phyloP scores from a whole-genome alignment of 1,284 basidiomycete genomes.

The Leccinum subrobustum region DNA sequence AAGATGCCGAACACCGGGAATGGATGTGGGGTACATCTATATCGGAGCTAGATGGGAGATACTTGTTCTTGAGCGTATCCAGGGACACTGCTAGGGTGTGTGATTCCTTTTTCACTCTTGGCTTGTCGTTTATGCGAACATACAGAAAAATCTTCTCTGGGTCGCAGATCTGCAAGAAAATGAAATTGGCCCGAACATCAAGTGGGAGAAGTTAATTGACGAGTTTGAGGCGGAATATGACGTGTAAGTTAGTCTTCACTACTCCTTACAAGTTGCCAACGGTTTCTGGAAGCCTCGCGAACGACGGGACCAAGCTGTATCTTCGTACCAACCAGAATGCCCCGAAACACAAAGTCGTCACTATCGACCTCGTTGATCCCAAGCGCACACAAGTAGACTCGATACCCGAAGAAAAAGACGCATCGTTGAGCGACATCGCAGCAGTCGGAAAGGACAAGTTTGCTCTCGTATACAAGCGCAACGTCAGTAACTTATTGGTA shows the following conservation, averaged over 20 bases:
- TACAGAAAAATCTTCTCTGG: conserved; percentile 74
- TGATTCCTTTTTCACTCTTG: neutral
- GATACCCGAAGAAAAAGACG: conserved; percentile 71
- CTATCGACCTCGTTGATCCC: conserved; percentile 60
- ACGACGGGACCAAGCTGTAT: conserved; percentile 66
- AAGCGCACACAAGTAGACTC: conserved; percentile 54
- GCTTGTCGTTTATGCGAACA: neutral
- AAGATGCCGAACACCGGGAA: conserved; percentile 61
- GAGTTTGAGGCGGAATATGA: conserved; percentile 63
- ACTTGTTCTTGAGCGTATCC: conserved; percentile 54
- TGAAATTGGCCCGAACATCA: conserved; percentile 59
- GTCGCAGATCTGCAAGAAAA: conserved; percentile 62
- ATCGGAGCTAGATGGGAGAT: conserved; percentile 63
- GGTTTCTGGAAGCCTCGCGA: conserved; percentile 51
- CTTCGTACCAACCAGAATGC: conserved; percentile 67
- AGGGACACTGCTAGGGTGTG: conserved; percentile 67
- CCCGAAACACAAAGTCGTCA: conserved; percentile 65
- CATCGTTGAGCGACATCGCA: conserved; percentile 52
- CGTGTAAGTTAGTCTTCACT: conserved; percentile 44
- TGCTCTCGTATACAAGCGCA: conserved; percentile 68
- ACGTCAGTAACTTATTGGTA: conserved; percentile 45
- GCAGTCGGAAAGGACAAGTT: conserved; percentile 61
- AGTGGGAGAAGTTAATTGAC: conserved; percentile 69
- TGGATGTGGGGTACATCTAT: conserved; percentile 63
- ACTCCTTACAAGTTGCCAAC: neutral